Conservation (phyloP, 768 basidiomycete species). For the Tylopilus subfusipes region DNA sequence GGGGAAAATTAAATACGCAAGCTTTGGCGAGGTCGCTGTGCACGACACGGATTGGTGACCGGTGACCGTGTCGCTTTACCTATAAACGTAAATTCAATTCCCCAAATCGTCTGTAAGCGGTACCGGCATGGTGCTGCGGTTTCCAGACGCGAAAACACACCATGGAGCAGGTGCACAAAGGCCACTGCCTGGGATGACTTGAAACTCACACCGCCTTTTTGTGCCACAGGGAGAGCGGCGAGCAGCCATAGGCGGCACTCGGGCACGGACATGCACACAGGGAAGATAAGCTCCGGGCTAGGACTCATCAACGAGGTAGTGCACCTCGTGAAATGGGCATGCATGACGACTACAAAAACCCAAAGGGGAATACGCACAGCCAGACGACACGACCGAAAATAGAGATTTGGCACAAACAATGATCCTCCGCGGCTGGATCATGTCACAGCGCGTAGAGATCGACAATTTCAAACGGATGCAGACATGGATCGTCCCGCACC, state of each 20-base stretch:
- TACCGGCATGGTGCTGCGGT: slow-evolving; percentile 17
- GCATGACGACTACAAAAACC: slow-evolving; percentile 13
- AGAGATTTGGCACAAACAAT: neutral
- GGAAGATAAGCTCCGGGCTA: neutral
- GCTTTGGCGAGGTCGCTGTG: slow-evolving; percentile 4
- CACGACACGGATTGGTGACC: slow-evolving; percentile 26
- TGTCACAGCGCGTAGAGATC: slow-evolving; percentile 13
- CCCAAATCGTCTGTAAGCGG: slow-evolving; percentile 20
- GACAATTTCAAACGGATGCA: slow-evolving; percentile 18
- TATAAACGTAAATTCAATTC: slow-evolving; percentile 18
- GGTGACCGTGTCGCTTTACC: slow-evolving; percentile 8
- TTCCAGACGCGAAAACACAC: slow-evolving; percentile 2
- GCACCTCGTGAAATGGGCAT: slow-evolving; percentile 18
- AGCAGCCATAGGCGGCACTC: neutral
- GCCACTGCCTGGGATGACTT: slow-evolving; percentile 1
- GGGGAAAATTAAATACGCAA: slow-evolving; percentile 1
- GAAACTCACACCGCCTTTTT: slow-evolving; percentile 1
- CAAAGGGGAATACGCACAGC: slow-evolving; percentile 27
- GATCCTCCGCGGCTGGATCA: slow-evolving; percentile 3
- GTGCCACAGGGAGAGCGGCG: neutral
- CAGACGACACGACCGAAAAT: slow-evolving; percentile 13
- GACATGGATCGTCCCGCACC: slow-evolving; percentile 6
- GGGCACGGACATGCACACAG: neutral
- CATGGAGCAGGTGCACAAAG: neutral
- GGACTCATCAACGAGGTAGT: slow-evolving; percentile 8